These are phyloP conservation scores for Fusarium scirpi DNA, from an alignment of 2,329 filamentous ascomycete genomes.

Conservation along the genomic window DNA sequence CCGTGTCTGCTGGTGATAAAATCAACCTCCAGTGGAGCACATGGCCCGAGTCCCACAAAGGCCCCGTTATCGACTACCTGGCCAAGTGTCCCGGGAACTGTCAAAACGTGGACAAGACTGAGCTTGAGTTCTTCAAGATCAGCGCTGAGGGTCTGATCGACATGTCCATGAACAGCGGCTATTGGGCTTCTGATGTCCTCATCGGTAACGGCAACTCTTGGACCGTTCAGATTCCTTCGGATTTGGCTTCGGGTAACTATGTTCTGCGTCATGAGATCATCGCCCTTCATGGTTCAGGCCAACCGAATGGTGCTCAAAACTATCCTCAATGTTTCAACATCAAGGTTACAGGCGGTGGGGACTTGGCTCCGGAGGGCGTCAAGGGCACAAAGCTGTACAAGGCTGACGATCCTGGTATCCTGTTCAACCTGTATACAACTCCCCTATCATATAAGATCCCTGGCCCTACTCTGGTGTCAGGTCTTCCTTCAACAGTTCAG, in stretches of 20 bases:
- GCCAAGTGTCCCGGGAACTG: slow-evolving; percentile 70
- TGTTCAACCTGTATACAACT: slow-evolving; percentile 51
- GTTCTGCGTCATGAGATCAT: slow-evolving; percentile 66
- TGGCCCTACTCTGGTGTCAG: slow-evolving; percentile 43
- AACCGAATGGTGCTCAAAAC: slow-evolving; percentile 61
- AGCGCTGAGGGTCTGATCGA: slow-evolving; percentile 64
- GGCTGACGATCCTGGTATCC: slow-evolving; percentile 48
- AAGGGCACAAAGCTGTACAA: slow-evolving; percentile 49
- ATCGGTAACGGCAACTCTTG: slow-evolving; percentile 54
- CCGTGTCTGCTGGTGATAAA: slow-evolving; percentile 55
- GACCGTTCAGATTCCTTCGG: slow-evolving; percentile 50
- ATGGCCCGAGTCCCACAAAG: slow-evolving; percentile 59
- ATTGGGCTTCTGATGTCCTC: slow-evolving; percentile 56
- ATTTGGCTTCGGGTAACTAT: slow-evolving; percentile 56
- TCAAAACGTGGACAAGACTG: slow-evolving; percentile 62
- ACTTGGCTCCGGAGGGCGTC: slow-evolving; percentile 49
- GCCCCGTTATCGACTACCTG: slow-evolving; percentile 73
- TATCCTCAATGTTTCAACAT: slow-evolving; percentile 66
- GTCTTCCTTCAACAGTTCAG: slow-evolving; percentile 35
- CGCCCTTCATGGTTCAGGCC: slow-evolving; percentile 59
- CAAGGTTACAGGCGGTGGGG: slow-evolving; percentile 57
- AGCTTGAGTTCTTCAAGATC: slow-evolving; percentile 74
- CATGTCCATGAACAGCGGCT: slow-evolving; percentile 57
- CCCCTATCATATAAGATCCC: slow-evolving; percentile 46
- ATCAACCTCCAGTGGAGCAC: slow-evolving; percentile 57